Base-by-base conservation (phyloP, 108 stramenopile genomes). In the Skeletonema menzelii region DNA sequence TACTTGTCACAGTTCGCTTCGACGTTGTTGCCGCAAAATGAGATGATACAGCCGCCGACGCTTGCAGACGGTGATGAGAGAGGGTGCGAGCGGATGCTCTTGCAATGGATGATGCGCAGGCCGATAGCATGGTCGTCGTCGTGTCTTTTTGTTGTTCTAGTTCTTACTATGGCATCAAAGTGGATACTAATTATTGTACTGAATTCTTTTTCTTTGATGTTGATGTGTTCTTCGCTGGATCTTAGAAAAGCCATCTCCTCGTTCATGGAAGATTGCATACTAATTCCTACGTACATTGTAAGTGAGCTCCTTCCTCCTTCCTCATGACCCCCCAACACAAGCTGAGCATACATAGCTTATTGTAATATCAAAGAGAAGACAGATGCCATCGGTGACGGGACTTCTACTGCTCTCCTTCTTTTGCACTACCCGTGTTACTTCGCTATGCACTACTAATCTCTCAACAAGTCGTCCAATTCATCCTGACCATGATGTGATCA, bases 1-100 rank as follows among this genome's bases (percentile, higher is more conserved):
- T 75, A 35, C 73, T 75, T 4, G 75, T 66, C 11, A 30, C 78
- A 40, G 79, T 75, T 59, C 62, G 38, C 56, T 35, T 35, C 35
- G 35, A 35, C 8, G 28, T 30, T 2, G 35, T 35, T 8, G 35
- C 35, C 35, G 40, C 40, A 4, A 69, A 59, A 6, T 60, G 49
- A 32, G 65, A 59, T 63, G 61, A 61, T 46, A 42, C 47, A 40
- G 49, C 37, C 59, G 61, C 61, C 60, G 60, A 49, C 22, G 49
- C 49, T 49, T 49, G 49, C 5, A 49, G 49, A 24, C 19, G 49
- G 8, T 22, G 49, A 20, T 49, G 70, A 22, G 22, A 57, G 35
- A 35, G 28, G 2, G 24, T 59, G 14, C 70, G 70, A 56, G 60
- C 44, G 17, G 61, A 72, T 27, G 70, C 27, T 31, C 70, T 31